These are phyloP conservation scores for Vanrija pseudolonga DNA, from an alignment of 1,284 basidiomycete species.

Conservation along the genomic window DNA sequence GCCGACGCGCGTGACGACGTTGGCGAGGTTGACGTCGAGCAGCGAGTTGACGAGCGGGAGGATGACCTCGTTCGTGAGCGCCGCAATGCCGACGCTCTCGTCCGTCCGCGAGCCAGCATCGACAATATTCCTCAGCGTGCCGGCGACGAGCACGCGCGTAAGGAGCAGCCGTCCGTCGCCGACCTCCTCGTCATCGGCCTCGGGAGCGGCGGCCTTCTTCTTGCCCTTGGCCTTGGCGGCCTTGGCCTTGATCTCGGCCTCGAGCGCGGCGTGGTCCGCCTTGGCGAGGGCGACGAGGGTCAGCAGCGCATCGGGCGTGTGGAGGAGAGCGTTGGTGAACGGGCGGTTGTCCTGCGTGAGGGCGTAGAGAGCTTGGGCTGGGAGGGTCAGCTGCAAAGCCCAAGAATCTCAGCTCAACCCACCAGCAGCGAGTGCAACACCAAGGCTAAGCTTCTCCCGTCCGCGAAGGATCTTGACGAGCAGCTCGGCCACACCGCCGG, in stretches of 20 bases:
- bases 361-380: slow-evolving; percentile 85
- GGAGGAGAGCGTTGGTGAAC: slow-evolving; percentile 61
- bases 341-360: slow-evolving; percentile 80
- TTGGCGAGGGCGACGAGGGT: slow-evolving; percentile 68
- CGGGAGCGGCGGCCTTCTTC: slow-evolving; percentile 10
- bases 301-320: slow-evolving; percentile 61
- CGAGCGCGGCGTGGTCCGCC: slow-evolving; percentile 35
- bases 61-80: slow-evolving; percentile 58
- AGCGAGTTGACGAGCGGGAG: slow-evolving; percentile 69
- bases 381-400: neutral
- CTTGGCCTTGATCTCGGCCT: slow-evolving; percentile 51
- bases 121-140: slow-evolving; percentile 73
- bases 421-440: slow-evolving; percentile 76
- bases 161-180: slow-evolving; percentile 49
- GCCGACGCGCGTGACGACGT: slow-evolving; percentile 56
- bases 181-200: slow-evolving; percentile 27
- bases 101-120: slow-evolving; percentile 62
- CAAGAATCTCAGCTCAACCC: slow-evolving; percentile 15
- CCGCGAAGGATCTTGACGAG: slow-evolving; percentile 76
- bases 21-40: slow-evolving; percentile 61
- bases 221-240: slow-evolving; percentile 49
- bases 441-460: slow-evolving; percentile 62
- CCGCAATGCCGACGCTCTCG: slow-evolving; percentile 52
- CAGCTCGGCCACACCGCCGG: slow-evolving; percentile 68
- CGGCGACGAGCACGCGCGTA: slow-evolving; percentile 66